Evolutionary conservation across 768 basidiomycete genomes (phyloP).

Genomic region (button mushroom (Agaricus bisporus)): DNA sequence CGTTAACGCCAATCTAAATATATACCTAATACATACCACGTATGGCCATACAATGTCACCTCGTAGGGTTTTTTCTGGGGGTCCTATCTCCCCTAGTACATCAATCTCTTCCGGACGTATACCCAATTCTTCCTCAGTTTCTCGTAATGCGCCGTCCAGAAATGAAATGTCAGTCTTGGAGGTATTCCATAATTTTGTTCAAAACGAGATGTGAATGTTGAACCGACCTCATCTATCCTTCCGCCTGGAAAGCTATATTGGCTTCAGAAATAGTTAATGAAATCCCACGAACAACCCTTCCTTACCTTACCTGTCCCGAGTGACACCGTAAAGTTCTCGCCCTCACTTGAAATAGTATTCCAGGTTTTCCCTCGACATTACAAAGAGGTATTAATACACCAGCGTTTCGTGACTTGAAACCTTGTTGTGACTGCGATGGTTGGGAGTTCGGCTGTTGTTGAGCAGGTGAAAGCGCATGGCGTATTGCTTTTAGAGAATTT

Average conservation of each 20-base stretch:
- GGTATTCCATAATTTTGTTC: constrained; percentile 11
- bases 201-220: background rate
- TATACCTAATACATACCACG: constrained; percentile 46
- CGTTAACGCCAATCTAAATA: background rate
- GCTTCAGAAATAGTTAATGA: background rate
- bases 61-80: constrained; percentile 50
- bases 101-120: constrained; percentile 55
- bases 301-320: constrained; percentile 78
- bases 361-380: constrained; percentile 61
- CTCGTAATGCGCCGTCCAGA: constrained; percentile 56
- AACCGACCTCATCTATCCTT: constrained; percentile 53
- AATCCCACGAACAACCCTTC: background rate
- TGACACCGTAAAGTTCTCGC: constrained; percentile 58
- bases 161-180: constrained; percentile 47
- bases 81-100: constrained; percentile 58
- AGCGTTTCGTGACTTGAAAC: constrained; percentile 35
- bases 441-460: constrained; percentile 3
- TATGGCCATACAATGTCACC: constrained; percentile 71
- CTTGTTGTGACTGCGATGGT: constrained; percentile 10
- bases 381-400: constrained; percentile 75
- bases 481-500: constrained; percentile 26
- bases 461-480: constrained; percentile 17
- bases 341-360: constrained; percentile 68
- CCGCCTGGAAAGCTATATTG: constrained; percentile 67
- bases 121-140: constrained; percentile 72